Evolutionary conservation across 2,329 filamentous ascomycete genomes (phyloP).

Genomic region (Stagonosporopsis vannaccii): DNA sequence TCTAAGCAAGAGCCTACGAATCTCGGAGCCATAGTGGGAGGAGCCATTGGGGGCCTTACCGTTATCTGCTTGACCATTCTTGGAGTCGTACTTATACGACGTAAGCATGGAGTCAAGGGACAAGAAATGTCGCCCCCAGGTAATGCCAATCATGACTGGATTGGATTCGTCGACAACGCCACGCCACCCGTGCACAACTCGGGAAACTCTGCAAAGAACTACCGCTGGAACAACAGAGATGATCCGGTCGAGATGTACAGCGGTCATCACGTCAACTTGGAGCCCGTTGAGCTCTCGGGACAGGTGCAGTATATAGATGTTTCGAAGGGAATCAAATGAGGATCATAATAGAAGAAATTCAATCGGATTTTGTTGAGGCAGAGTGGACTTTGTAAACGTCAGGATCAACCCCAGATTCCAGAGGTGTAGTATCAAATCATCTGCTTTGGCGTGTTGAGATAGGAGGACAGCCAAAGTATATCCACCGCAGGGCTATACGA

Average conservation of each 20-base stretch:
- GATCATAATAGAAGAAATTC: neutral
- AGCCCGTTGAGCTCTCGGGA: slow-evolving; percentile 16
- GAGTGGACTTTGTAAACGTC: too few relatives aligned
- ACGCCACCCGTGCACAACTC: neutral
- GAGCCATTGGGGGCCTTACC: slow-evolving; percentile 11
- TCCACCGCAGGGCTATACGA: too few relatives aligned
- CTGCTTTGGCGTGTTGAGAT: too few relatives aligned
- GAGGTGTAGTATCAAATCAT: too few relatives aligned
- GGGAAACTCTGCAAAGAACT: slow-evolving; percentile 1
- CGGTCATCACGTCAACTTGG: slow-evolving; percentile 13
- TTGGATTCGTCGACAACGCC: slow-evolving; percentile 2
- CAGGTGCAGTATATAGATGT: slow-evolving; percentile 2
- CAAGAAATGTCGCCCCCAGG: slow-evolving; percentile 3
- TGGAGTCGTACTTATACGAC: slow-evolving; percentile 19
- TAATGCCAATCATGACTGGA: slow-evolving; percentile 5
- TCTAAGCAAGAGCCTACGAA: slow-evolving; percentile 8
- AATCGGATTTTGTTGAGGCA: neutral
- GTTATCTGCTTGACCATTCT: slow-evolving; percentile 21
- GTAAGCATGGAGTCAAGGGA: slow-evolving; percentile 10
- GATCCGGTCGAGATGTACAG: slow-evolving; percentile 20
- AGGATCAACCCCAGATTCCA: too few relatives aligned
- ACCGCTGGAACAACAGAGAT: slow-evolving; percentile 12
- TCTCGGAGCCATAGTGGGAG: slow-evolving; percentile 19
- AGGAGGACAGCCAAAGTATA: too few relatives aligned
- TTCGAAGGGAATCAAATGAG: slow-evolving; percentile 1